Evolutionary conservation across 228 moss, liverwort and hornwort species (phyloP).

Genomic region (Sphagnum magellanicum): DNA sequence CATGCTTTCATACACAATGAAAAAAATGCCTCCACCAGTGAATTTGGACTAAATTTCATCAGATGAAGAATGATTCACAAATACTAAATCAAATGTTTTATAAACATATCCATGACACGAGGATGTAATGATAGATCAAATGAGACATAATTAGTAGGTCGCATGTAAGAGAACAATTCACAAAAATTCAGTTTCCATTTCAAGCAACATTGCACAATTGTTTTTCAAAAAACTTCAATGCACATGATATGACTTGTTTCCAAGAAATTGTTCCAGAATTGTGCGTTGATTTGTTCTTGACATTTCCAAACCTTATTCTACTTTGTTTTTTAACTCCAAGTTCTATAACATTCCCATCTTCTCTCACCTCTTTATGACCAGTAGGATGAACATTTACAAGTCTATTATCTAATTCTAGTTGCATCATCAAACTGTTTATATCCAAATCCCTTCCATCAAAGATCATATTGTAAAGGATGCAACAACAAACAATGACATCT

Average conservation of each 20-base stretch:
- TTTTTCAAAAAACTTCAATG: neutral
- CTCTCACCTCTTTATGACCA: too few relatives aligned
- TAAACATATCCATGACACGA: neutral
- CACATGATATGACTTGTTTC: neutral
- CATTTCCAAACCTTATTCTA: neutral
- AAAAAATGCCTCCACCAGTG: neutral
- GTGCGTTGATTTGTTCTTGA: neutral
- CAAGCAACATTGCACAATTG: neutral
- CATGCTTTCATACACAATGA: neutral
- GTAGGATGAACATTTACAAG: neutral
- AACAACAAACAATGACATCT: neutral
- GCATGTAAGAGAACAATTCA: too few relatives aligned
- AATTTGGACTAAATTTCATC: neutral
- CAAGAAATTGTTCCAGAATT: neutral
- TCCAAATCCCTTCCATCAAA: neutral
- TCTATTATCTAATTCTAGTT: neutral
- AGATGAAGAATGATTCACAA: neutral
- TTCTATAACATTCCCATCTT: neutral
- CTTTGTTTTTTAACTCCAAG: neutral
- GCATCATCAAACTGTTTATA: neutral
- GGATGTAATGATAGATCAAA: too few relatives aligned
- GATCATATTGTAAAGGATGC: neutral
- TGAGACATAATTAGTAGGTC: too few relatives aligned
- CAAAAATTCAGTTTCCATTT: neutral
- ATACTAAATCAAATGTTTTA: neutral